Evolutionary conservation across 2,329 filamentous ascomycete species (phyloP).

Genomic region (Remersonia thermophila): DNA sequence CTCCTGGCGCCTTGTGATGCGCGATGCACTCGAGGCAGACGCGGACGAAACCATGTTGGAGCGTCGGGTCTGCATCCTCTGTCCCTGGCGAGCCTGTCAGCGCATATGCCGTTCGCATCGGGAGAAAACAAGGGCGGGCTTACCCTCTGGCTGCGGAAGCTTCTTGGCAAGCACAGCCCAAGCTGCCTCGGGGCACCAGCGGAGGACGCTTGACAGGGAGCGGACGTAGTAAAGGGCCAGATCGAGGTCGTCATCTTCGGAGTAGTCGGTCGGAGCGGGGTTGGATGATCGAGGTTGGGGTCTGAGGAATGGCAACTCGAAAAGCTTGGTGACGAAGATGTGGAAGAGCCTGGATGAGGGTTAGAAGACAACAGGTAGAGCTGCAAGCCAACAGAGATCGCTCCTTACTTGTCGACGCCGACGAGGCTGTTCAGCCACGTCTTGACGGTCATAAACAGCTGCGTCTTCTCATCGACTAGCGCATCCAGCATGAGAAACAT

Average conservation of each 20-base stretch:
- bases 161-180: conserved; percentile 58
- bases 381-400: no score
- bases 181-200: conserved; percentile 53
- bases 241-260: conserved; percentile 55
- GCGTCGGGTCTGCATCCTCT: conserved; percentile 39
- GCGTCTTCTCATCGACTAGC: conserved; percentile 58
- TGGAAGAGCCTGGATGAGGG: conserved; percentile 40
- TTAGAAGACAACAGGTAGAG: conserved; percentile 1
- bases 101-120: neutral
- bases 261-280: conserved; percentile 25
- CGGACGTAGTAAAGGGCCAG: conserved; percentile 68
- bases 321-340: conserved; percentile 47
- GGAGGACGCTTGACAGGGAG: conserved; percentile 60
- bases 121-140: conserved; percentile 19
- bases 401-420: conserved; percentile 47
- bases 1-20: conserved; percentile 25
- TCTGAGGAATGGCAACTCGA: conserved; percentile 41
- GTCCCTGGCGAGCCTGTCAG: conserved; percentile 32
- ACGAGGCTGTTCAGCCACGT: conserved; percentile 64
- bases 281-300: conserved; percentile 17
- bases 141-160: no score
- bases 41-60: conserved; percentile 57
- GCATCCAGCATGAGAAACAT: conserved; percentile 72
- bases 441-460: conserved; percentile 63
- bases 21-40: conserved; percentile 53